Evolutionary conservation across 2,329 filamentous ascomycete genomes (phyloP).

Genomic region (Pseudonectria buxi): DNA sequence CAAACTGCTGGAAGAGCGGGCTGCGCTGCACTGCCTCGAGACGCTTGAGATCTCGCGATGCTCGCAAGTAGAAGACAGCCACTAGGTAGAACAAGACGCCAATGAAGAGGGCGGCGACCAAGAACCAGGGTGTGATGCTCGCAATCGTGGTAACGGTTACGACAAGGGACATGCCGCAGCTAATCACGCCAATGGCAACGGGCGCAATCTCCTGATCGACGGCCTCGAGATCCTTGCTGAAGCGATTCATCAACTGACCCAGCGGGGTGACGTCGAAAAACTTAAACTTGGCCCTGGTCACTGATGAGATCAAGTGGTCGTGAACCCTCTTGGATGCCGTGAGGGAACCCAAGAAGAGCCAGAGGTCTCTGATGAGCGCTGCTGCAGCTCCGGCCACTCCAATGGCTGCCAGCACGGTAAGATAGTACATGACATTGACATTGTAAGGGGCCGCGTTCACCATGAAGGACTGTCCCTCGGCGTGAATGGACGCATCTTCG

Average conservation of each 20-base stretch:
- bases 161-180: constrained; percentile 59
- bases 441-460: constrained; percentile 33
- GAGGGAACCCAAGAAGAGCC: constrained; percentile 88
- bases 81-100: constrained; percentile 74
- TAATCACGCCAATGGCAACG: constrained; percentile 70
- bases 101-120: constrained; percentile 83
- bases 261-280: constrained; percentile 97
- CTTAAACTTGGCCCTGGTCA: constrained; percentile 87
- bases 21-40: constrained; percentile 91
- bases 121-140: constrained; percentile 80
- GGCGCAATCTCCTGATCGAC: constrained; percentile 95
- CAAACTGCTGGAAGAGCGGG: constrained; percentile 95
- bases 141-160: constrained; percentile 87
- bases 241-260: constrained; percentile 95
- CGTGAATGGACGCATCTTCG: background rate
- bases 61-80: constrained; percentile 79
- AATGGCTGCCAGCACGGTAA: constrained; percentile 74
- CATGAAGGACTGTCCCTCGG: constrained; percentile 8
- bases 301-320: constrained; percentile 64
- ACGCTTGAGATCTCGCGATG: constrained; percentile 92
- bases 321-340: constrained; percentile 84
- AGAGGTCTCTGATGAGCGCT: constrained; percentile 74
- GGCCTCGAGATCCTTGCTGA: constrained; percentile 94
- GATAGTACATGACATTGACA: constrained; percentile 78
- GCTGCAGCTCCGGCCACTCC: constrained; percentile 72